These are phyloP conservation scores for Lasiosphaeriaceae sp. DNA, from an alignment of 495 filamentous ascomycete genomes.

Conservation along the genomic window DNA sequence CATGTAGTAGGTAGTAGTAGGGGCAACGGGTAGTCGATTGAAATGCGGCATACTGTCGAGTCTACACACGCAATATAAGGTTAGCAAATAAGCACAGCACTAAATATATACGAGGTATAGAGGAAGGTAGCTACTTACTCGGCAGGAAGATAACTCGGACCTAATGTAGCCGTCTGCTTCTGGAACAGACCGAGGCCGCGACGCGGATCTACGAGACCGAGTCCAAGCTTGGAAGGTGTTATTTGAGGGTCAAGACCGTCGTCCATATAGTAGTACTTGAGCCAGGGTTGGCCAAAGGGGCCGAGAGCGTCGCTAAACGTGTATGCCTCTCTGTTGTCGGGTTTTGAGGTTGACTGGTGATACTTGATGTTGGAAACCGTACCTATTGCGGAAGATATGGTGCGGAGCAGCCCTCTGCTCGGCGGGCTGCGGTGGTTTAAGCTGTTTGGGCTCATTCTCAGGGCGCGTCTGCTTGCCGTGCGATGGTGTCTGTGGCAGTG, in stretches of 20 bases:
- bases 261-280: slow-evolving; percentile 8
- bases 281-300: slow-evolving; percentile 5
- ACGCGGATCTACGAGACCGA: slow-evolving; percentile 3
- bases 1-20: too few species aligned
- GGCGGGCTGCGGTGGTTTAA: neutral
- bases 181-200: slow-evolving; percentile 8
- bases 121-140: neutral
- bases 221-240: slow-evolving; percentile 6
- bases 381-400: neutral
- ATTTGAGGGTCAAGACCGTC: slow-evolving; percentile 5
- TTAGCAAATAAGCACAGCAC: neutral
- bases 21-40: neutral
- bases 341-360: neutral
- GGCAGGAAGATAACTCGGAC: neutral
- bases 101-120: neutral
- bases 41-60: neutral
- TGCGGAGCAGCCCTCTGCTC: neutral
- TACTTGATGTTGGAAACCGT: neutral
- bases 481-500: neutral
- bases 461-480: neutral
- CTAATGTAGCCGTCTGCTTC: slow-evolving; percentile 5
- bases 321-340: neutral
- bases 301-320: neutral
- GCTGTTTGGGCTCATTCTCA: neutral
- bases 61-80: neutral